Evolutionary conservation across 176 grass and related monocot species (phyloP).

Genomic region (Avena atlantica): DNA sequence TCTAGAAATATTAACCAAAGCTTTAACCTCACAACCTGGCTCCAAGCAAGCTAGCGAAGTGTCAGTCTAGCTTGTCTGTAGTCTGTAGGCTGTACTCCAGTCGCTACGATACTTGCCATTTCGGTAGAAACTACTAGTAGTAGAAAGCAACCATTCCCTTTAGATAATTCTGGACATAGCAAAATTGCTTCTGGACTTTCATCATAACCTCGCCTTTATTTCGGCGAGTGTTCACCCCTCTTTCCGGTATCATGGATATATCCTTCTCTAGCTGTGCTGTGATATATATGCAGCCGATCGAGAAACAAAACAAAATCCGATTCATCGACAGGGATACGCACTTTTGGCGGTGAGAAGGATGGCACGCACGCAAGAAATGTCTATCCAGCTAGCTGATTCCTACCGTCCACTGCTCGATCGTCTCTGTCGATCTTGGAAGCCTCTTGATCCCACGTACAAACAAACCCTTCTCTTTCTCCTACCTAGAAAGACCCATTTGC

Average conservation of each 20-base stretch:
- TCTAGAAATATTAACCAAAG: background rate
- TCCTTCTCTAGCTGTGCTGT: background rate
- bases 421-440: background rate
- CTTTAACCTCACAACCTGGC: too few species aligned
- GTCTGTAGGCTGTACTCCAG: background rate
- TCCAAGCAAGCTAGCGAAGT: background rate
- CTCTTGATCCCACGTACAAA: conserved; percentile 10
- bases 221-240: background rate
- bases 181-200: background rate
- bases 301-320: background rate
- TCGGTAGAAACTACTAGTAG: background rate
- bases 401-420: background rate
- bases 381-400: conserved; percentile 28
- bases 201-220: background rate
- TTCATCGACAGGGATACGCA: background rate
- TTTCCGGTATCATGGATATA: background rate
- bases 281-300: background rate
- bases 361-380: conserved; percentile 2
- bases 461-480: conserved; percentile 27
- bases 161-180: background rate
- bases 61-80: background rate
- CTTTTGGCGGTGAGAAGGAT: conserved; percentile 13
- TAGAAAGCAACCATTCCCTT: background rate
- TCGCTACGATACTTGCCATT: background rate
- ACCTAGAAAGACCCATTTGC: conserved; percentile 28